Base-by-base conservation (phyloP, 768 basidiomycete genomes). In the Cystoderma amianthinum region DNA sequence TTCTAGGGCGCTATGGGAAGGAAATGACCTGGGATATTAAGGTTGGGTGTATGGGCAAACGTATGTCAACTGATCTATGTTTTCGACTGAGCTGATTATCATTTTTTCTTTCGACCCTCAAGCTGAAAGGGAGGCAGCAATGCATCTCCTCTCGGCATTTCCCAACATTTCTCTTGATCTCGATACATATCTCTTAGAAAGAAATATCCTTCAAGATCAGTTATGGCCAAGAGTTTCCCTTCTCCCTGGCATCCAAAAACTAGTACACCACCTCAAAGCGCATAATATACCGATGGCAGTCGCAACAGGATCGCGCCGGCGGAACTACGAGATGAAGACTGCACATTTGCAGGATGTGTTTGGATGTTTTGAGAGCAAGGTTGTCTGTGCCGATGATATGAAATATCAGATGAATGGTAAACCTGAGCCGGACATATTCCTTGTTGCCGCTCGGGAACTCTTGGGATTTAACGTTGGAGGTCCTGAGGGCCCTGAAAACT, bases 21-120 rank as follows among this genome's bases (percentile, higher is more conserved):
- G 62, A 75, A 47, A 86, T 92, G 82, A 85, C 85, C 2, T 90
- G 87, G 87, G 82, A 86, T 43, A 87, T 91, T 43, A 90, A 91
- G 55, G 80, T 85, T n/a, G 85, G 82, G 0, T 75, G 85, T 43
- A 92, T 91, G 89, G 89, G 89, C 41, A 86, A 84, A 68, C 76
- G 88, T 87, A 42, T 28, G 24, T 15, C 11, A 11, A 7, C 16
- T 28, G 13, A 32, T 35, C 25, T 21, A 37, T 36, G 38, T 28
- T n/a, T n/a, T n/a, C n/a, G n/a, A n/a, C n/a, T n/a, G n/a, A n/a
- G n/a, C n/a, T n/a, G n/a, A n/a, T 22, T 6, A 40, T 21, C 37
- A 38, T 24, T 19, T 11, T 18, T 16, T 10, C 10, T 38, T 9
- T 25, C 11, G 18, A 16, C 37, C 16, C 25, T 15, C 10, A 53